Evolutionary conservation across 2,329 filamentous ascomycete genomes (phyloP), one percentile per base, ranked within the genome.

Genomic region (Aspergillus udagawae): DNA sequence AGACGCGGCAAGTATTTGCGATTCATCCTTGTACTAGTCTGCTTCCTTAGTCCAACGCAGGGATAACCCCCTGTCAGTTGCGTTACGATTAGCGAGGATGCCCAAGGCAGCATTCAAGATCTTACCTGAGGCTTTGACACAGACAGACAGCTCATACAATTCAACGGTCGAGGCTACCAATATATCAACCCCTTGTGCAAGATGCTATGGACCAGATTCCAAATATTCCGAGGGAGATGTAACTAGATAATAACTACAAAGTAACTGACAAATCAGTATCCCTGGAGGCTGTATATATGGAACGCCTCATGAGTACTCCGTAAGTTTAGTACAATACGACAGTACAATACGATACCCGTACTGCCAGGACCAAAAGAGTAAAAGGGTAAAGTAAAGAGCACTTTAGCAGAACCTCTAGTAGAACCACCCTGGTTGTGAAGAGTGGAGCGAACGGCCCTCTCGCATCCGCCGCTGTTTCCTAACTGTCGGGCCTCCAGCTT

Each of bases 381-480:
- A 48, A 49, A 25, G 47, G 53, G 51, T 50, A 47, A n/a, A n/a
- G n/a, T n/a, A 58, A 60, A 53, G 59, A 63, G 59, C 53, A 29
- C 48, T 7, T 7, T 28, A 28, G 27, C 5, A 28, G 27, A 28
- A 29, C 1, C 9, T 29, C 28, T 29, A 4, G 28, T 29, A 12
- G 28, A 12, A 51, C 44, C 61, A 58, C 54, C 60, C 52, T 47
- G 32, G 49, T 20, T 35, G 45, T 12, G 14, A 54, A 58, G 53
- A 61, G 67, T 67, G 67, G 67, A 71, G 63, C 65, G 70, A 72
- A 72, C 70, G 70, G 67, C 61, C 38, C 58, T 64, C 65, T 70
- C 69, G 68, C 68, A 69, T 66, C 66, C 62, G 67, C 62, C 62
- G 61, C 64, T 67, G 68, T 56, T 70, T 72, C 70, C 70, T 69